Base-by-base conservation (phyloP, 208 protist species). In the Phytomonas serpens region DNA sequence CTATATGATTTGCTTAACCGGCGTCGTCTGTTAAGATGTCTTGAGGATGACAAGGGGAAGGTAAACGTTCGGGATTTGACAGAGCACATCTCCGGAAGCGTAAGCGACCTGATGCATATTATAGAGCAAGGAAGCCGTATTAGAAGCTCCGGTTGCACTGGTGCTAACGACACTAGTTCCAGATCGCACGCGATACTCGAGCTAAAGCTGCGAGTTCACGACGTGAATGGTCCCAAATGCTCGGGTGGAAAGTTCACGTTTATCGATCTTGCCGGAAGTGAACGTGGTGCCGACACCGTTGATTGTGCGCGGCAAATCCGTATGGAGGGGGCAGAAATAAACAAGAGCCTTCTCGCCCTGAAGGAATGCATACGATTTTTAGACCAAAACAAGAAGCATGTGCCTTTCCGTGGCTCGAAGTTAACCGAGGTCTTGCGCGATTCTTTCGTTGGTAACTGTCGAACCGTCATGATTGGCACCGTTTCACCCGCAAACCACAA, bases 121-220 rank as follows among this genome's bases (percentile, higher is more conserved):
- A 84, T 98, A 34, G 89, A 93, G 57, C 74, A 83, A 68, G 97
- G 97, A n/a, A 86, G 83, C 32, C 70, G 80, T 16, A 70, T 85
- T 29, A 86, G 96, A 47, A 91, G 85, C 76, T 88, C 87, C 27
- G 96, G 90, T 19, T 82, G 81, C 66, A 99, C 97, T 3, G 86
- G 93, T 16, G 97, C 97, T 73, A 99, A 99, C 83, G 90, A 93
- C 47, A 85, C 81, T 27, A 98, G 93, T 74, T 96, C 85, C 30
- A 84, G 98, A 31, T 98, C 97, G 1, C 98, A 99, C 86, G 97
- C 97, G 19, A 98, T 99, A 68, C 87, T 99, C 27, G 72, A 87
- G 57, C 72, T 96, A 14, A 86, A 84, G 70, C 80, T 89, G 19
- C 71, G 74, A 61, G 38, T 57, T 19, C 32, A 65, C 64, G 67